Conservation (phyloP, 352 stramenopile genomes). For the Albugo laibachii region DNA sequence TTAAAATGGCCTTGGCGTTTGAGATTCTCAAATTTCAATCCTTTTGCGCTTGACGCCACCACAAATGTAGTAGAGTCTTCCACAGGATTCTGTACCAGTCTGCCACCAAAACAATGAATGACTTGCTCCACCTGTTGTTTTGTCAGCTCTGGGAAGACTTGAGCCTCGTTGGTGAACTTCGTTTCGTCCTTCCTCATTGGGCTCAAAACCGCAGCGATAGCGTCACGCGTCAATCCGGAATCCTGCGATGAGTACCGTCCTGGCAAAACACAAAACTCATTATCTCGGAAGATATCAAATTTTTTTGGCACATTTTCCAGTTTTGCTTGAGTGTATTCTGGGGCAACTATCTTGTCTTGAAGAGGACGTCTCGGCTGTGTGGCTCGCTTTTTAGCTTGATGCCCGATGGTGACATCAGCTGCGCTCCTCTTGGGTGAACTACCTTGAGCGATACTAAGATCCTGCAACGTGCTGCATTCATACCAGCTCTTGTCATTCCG, state of each 20-base stretch:
- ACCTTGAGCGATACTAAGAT: slow-evolving; percentile 41
- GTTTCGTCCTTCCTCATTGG: slow-evolving; percentile 12
- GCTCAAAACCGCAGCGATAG: slow-evolving; percentile 7
- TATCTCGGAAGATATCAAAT: slow-evolving; percentile 36
- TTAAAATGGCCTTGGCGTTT: slow-evolving; percentile 67
- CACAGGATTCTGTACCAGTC: slow-evolving; percentile 62
- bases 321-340: slow-evolving; percentile 36
- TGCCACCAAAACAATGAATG: slow-evolving; percentile 38
- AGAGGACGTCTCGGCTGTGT: not conserved
- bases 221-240: slow-evolving; percentile 1
- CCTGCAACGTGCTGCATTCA: slow-evolving; percentile 55
- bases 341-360: slow-evolving; percentile 12
- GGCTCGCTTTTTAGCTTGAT: slow-evolving; percentile 22
- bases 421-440: slow-evolving; percentile 50
- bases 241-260: slow-evolving; percentile 25
- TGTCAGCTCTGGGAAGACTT: slow-evolving; percentile 7
- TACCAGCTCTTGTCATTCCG: slow-evolving; percentile 71
- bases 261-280: slow-evolving; percentile 62
- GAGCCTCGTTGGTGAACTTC: not conserved
- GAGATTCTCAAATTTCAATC: slow-evolving; percentile 62
- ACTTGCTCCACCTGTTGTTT: slow-evolving; percentile 66
- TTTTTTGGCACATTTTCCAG: slow-evolving; percentile 31
- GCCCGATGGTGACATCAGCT: slow-evolving; percentile 40
- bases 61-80: slow-evolving; percentile 38
- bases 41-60: slow-evolving; percentile 29